These are phyloP conservation scores for Phytophthora cryptogea DNA, from an alignment of 352 stramenopile genomes.

Conservation along the genomic window DNA sequence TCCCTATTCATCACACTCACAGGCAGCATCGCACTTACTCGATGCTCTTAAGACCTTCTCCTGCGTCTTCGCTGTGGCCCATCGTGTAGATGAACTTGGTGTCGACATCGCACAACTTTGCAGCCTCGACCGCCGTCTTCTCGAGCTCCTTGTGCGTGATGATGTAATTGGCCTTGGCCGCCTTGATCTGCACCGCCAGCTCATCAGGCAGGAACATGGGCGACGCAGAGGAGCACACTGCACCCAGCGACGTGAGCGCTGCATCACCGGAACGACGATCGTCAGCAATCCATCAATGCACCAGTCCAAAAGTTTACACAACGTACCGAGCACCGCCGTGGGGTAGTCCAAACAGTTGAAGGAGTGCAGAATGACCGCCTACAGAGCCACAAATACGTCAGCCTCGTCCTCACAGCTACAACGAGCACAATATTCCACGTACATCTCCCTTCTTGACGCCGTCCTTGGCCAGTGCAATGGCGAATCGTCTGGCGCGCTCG, in stretches of 20 bases:
- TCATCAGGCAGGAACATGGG: constrained; percentile 59
- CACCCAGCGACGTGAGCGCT: constrained; percentile 57
- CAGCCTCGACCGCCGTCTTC: constrained; percentile 51
- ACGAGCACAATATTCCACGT: not conserved
- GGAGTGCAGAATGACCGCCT: constrained; percentile 64
- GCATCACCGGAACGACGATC: constrained; percentile 5
- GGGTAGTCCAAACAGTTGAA: constrained; percentile 79
- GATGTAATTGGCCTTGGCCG: constrained; percentile 54
- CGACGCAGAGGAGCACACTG: constrained; percentile 60
- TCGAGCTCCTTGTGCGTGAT: constrained; percentile 61
- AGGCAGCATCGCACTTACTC: constrained; percentile 38
- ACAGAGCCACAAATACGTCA: constrained; percentile 13
- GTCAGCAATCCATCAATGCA: constrained; percentile 8
- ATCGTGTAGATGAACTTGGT: constrained; percentile 58
- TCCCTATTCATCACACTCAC: not conserved
- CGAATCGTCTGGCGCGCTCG: constrained; percentile 41
- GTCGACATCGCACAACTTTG: constrained; percentile 29
- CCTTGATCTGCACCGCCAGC: constrained; percentile 48
- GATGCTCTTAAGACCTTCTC: constrained; percentile 46
- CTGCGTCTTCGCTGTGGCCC: constrained; percentile 23
- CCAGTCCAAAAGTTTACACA: constrained; percentile 5
- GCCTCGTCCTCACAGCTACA: not conserved
- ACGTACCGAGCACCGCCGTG: constrained; percentile 52
- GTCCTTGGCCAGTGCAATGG: constrained; percentile 44
- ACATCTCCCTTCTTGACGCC: constrained; percentile 58